Evolutionary conservation across 2,329 filamentous ascomycete species (phyloP).

Genomic region (Trichophyton rubrum): DNA sequence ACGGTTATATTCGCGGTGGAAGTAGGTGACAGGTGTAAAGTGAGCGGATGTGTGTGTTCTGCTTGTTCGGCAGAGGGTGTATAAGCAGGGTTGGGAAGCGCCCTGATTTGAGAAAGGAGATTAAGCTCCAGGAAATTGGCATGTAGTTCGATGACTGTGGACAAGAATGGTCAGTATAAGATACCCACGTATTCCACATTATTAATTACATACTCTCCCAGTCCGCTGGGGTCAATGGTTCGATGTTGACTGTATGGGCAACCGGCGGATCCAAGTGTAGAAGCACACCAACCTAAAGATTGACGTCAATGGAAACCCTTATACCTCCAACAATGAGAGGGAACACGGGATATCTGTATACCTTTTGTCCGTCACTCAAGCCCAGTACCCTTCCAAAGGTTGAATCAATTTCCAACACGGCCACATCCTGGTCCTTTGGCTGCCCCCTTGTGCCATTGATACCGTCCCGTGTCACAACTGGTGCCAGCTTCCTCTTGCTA

Average conservation of each 20-base stretch:
- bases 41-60: constrained; percentile 61
- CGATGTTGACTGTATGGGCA: constrained; percentile 91
- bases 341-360: constrained; percentile 29
- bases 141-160: constrained; percentile 75
- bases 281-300: constrained; percentile 42
- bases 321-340: background rate
- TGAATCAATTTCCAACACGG: constrained; percentile 74
- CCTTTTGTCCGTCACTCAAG: constrained; percentile 68
- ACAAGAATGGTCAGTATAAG: constrained; percentile 1
- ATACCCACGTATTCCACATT: background rate
- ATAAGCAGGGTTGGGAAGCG: constrained; percentile 73
- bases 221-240: constrained; percentile 85
- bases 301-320: constrained; percentile 16
- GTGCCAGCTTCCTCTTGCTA: constrained; percentile 68
- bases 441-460: constrained; percentile 48
- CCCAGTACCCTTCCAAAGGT: constrained; percentile 68
- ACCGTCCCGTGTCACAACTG: constrained; percentile 62
- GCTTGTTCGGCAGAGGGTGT: constrained; percentile 35
- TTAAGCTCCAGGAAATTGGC: constrained; percentile 92
- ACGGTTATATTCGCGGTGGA: constrained; percentile 88
- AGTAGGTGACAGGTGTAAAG: constrained; percentile 84
- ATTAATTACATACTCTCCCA: constrained; percentile 60
- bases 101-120: constrained; percentile 81
- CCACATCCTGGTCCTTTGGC: constrained; percentile 61
- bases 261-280: constrained; percentile 84